Evolutionary conservation across 2,329 filamentous ascomycete species (phyloP).

Genomic region (Zasmidium cellare): DNA sequence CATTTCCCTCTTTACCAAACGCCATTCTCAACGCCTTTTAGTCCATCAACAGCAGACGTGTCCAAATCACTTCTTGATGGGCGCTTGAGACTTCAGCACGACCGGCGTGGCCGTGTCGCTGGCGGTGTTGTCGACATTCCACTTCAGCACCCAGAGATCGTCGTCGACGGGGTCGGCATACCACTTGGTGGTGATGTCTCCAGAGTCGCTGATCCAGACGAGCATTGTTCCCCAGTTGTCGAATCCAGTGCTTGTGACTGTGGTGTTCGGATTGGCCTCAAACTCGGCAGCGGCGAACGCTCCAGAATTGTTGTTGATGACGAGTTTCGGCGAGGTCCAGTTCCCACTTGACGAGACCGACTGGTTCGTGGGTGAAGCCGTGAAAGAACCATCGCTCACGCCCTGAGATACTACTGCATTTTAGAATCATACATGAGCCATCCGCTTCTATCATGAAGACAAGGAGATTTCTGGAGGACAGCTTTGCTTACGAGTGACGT

Average conservation of each 20-base stretch:
- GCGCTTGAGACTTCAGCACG: constrained; percentile 16
- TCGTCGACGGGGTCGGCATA: constrained; percentile 18
- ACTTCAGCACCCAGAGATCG: constrained; percentile 17
- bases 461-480: background rate
- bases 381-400: constrained; percentile 10
- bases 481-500: constrained; percentile 21
- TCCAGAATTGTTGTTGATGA: constrained; percentile 16
- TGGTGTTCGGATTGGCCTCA: constrained; percentile 12
- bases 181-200: constrained; percentile 17
- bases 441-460: background rate
- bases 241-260: constrained; percentile 20
- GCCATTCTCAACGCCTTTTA: background rate
- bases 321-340: constrained; percentile 21
- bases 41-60: background rate
- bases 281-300: constrained; percentile 17
- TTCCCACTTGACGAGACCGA: constrained; percentile 9
- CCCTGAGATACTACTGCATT: constrained; percentile 15
- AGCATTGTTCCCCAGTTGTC: constrained; percentile 18
- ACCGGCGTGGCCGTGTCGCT: constrained; percentile 16
- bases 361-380: constrained; percentile 10
- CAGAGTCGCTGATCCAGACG: constrained; percentile 17
- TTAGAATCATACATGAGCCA: constrained; percentile 16
- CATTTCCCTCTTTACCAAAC: background rate
- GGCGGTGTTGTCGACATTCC: constrained; percentile 21
- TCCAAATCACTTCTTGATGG: background rate